phyloP scores from a whole-genome alignment of 371 early-diverging fungal species.

The Chytridium lagenaria region DNA sequence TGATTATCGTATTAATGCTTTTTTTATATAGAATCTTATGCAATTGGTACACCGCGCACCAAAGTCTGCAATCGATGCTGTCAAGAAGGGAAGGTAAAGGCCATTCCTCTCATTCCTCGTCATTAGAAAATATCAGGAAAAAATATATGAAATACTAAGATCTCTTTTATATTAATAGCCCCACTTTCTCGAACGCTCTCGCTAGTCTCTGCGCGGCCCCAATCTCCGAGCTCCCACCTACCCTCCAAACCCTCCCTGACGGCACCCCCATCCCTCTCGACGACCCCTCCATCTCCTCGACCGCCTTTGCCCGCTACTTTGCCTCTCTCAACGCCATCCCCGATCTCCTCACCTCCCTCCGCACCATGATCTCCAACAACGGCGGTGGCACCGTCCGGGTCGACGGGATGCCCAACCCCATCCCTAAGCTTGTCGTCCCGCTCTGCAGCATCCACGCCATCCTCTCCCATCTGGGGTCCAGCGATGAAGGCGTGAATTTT shows the following conservation, averaged over 20 bases:
- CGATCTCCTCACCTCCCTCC: neutral
- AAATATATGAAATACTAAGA: too few species aligned
- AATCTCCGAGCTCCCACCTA: neutral
- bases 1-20: neutral
- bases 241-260: neutral
- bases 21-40: neutral
- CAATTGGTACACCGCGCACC: neutral
- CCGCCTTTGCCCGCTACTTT: neutral
- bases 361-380: neutral
- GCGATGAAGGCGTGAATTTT: neutral
- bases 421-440: neutral
- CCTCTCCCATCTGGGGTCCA: neutral
- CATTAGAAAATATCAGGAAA: too few species aligned
- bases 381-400: neutral
- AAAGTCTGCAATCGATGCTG: neutral
- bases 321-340: neutral
- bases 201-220: neutral
- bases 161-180: too few species aligned
- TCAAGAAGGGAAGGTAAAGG: constrained; percentile 2
- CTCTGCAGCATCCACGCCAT: neutral
- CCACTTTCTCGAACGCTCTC: neutral
- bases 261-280: neutral
- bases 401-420: neutral
- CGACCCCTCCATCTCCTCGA: neutral
- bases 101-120: too few species aligned